Percentiles rank a stretch among this genome's conserved stretches.
These are phyloP conservation scores for California macrophylla DNA, from an alignment of 441 rosid genomes.

Conservation along the genomic window DNA sequence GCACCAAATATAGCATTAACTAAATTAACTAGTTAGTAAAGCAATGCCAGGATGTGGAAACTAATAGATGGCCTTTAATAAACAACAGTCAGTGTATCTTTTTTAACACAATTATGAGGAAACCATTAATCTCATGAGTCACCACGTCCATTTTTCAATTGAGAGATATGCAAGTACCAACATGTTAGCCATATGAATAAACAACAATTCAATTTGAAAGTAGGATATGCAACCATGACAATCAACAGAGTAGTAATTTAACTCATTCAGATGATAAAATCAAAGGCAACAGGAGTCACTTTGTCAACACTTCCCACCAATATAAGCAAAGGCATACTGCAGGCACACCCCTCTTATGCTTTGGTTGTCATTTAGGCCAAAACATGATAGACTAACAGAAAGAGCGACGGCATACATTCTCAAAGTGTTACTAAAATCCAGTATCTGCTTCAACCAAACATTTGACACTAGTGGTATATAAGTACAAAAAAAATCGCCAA, in stretches of 20 bases:
- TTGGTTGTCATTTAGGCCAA: neutral
- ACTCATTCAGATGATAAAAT: neutral
- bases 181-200: neutral
- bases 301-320: neutral
- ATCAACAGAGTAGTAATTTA: neutral
- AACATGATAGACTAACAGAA: constrained; percentile 1
- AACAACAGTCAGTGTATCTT: neutral
- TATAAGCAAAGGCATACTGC: neutral
- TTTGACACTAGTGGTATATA: neutral
- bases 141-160: neutral
- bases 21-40: neutral
- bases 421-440: neutral
- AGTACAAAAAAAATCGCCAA: neutral
- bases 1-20: neutral
- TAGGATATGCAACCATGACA: neutral
- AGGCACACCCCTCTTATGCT: neutral
- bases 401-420: neutral
- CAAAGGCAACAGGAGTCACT: neutral
- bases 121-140: neutral
- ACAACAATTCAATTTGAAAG: neutral
- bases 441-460: neutral
- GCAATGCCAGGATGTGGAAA: neutral
- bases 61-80: neutral
- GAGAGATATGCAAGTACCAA: neutral
- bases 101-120: neutral